Conservation (phyloP, 768 basidiomycete genomes). For the Leccinum disarticulatum region DNA sequence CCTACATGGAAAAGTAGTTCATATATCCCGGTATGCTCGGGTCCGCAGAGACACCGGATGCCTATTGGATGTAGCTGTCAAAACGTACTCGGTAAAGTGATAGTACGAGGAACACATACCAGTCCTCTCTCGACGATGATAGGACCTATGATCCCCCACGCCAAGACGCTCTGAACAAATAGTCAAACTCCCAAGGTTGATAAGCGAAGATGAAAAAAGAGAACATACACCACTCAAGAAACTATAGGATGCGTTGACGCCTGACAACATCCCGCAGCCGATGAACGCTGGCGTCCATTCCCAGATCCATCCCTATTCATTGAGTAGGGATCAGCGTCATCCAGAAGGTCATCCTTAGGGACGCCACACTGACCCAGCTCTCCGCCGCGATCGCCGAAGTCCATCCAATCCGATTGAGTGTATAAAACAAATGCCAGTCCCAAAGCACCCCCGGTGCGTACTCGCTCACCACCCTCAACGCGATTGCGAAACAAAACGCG, state of each 20-base stretch:
- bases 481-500: neutral
- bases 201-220: neutral
- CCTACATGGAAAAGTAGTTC: neutral
- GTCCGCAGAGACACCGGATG: neutral
- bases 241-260: constrained; percentile 56
- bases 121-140: constrained; percentile 38
- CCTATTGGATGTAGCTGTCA: neutral
- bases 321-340: neutral
- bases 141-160: constrained; percentile 64
- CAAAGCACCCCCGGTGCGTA: neutral
- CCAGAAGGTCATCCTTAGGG: neutral
- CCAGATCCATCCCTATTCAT: constrained; percentile 23
- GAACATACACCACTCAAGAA: constrained; percentile 44
- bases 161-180: constrained; percentile 46
- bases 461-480: neutral
- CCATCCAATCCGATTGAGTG: neutral
- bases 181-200: neutral
- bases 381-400: neutral
- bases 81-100: neutral
- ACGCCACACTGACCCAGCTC: neutral
- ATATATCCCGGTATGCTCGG: neutral
- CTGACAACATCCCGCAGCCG: constrained; percentile 58
- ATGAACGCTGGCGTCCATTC: constrained; percentile 53
- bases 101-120: neutral
- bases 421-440: constrained; percentile 3